These are phyloP conservation scores for Plantago coronopus DNA, from an alignment of 305 asterid genomes.

Conservation along the genomic window DNA sequence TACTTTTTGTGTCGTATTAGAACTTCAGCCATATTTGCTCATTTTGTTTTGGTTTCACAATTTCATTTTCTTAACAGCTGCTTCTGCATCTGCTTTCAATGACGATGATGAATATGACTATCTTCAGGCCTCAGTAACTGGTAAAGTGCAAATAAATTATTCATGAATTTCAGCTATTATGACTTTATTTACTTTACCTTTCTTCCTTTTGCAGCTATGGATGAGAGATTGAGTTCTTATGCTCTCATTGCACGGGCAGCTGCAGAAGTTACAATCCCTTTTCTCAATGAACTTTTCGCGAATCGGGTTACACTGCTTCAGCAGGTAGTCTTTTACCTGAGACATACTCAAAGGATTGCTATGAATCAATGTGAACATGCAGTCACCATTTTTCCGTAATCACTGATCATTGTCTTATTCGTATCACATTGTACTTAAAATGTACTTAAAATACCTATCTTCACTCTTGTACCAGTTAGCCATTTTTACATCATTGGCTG, in stretches of 20 bases:
- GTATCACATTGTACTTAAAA: too few relatives aligned
- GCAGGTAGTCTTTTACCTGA: constrained; percentile 50
- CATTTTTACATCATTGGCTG: not conserved
- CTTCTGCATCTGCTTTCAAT: constrained; percentile 68
- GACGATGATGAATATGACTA: constrained; percentile 63
- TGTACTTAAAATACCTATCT: too few relatives aligned
- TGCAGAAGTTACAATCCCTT: constrained; percentile 56
- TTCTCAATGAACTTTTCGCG: constrained; percentile 59
- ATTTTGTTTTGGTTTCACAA: constrained; percentile 21
- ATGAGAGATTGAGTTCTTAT: constrained; percentile 90
- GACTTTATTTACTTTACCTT: constrained; percentile 23
- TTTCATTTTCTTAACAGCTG: constrained; percentile 47
- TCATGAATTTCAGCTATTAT: constrained; percentile 16
- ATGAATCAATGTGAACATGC: constrained; percentile 9
- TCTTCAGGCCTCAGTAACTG: constrained; percentile 78
- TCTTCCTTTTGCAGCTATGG: constrained; percentile 71
- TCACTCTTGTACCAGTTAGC: too few relatives aligned
- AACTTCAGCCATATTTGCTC: constrained; percentile 20
- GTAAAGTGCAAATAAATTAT: constrained; percentile 36
- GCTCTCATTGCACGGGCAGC: constrained; percentile 98
- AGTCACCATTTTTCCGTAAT: constrained; percentile 3
- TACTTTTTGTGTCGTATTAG: constrained; percentile 9
- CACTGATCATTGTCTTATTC: constrained; percentile 2
- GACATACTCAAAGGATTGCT: constrained; percentile 1
- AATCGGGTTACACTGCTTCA: constrained; percentile 67